Conservation (phyloP, 1,139 yeast genomes). For the Taphrina sp. region DNA sequence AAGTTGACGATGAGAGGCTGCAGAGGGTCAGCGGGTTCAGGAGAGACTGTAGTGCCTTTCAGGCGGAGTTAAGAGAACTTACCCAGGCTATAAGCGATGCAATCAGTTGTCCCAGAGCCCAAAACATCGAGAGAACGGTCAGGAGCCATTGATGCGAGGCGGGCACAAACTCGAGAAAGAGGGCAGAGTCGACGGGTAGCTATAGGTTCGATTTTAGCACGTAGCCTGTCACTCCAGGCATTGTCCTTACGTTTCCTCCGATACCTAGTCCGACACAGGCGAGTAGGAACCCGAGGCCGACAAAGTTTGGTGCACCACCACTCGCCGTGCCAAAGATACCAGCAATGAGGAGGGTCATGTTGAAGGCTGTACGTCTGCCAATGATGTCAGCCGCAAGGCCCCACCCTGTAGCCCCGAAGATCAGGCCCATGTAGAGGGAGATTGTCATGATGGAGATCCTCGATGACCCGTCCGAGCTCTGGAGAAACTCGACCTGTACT, state of each 20-base stretch:
- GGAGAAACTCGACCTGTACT: conserved; percentile 7
- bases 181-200: conserved; percentile 59
- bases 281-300: conserved; percentile 43
- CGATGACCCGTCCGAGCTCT: not conserved
- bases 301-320: conserved; percentile 51
- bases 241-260: conserved; percentile 43
- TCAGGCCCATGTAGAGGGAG: conserved; percentile 51
- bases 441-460: conserved; percentile 42
- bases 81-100: conserved; percentile 58
- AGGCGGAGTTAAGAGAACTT: not conserved
- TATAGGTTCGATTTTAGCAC: no score
- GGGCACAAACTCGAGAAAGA: conserved; percentile 60
- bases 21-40: no score
- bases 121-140: conserved; percentile 58
- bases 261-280: conserved; percentile 52
- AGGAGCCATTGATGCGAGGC: conserved; percentile 54
- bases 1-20: conserved; percentile 51
- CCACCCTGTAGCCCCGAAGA: conserved; percentile 58
- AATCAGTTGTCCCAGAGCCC: conserved; percentile 64
- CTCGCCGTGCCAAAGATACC: conserved; percentile 56
- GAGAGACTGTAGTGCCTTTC: no score
- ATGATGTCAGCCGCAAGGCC: conserved; percentile 60
- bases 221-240: not conserved
- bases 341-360: conserved; percentile 53
- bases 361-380: conserved; percentile 59